phyloP scores from a whole-genome alignment of 352 stramenopile genomes.

The Phytophthora sp. region DNA sequence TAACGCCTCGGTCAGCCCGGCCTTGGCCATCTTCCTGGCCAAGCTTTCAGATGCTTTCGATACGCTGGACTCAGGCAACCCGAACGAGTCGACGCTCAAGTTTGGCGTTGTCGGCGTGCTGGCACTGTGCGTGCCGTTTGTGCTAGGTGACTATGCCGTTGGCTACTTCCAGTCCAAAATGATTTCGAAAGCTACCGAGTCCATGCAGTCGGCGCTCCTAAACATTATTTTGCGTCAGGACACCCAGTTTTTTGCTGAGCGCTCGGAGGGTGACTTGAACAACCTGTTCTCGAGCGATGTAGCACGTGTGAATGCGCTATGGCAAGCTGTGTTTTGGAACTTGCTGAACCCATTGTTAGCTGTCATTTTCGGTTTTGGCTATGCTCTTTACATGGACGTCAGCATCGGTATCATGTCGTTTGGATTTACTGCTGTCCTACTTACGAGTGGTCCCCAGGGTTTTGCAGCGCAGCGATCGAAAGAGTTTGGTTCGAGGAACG shows the following conservation, averaged over 20 bases:
- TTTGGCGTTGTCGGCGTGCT: slow-evolving; percentile 81
- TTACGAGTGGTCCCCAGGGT: slow-evolving; percentile 84
- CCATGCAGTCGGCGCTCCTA: slow-evolving; percentile 74
- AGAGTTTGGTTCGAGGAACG: slow-evolving; percentile 87
- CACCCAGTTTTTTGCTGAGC: slow-evolving; percentile 83
- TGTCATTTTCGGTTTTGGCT: slow-evolving; percentile 85
- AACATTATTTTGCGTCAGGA: slow-evolving; percentile 83
- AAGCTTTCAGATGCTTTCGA: slow-evolving; percentile 79
- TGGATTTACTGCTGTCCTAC: slow-evolving; percentile 77
- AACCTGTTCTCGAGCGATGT: slow-evolving; percentile 90
- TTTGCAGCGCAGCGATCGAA: slow-evolving; percentile 86
- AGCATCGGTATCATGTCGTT: slow-evolving; percentile 87
- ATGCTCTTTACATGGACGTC: slow-evolving; percentile 84
- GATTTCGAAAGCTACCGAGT: slow-evolving; percentile 88
- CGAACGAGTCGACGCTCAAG: slow-evolving; percentile 61
- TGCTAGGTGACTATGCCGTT: slow-evolving; percentile 86
- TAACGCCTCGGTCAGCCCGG: slow-evolving; percentile 82
- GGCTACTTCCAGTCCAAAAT: slow-evolving; percentile 92
- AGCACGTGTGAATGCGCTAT: slow-evolving; percentile 83
- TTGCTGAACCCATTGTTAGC: slow-evolving; percentile 81
- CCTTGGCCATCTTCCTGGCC: slow-evolving; percentile 77
- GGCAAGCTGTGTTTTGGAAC: slow-evolving; percentile 91
- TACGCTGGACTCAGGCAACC: slow-evolving; percentile 39
- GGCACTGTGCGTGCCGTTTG: slow-evolving; percentile 81
- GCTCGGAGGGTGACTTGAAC: slow-evolving; percentile 88